Percentiles rank a stretch among this genome's conserved stretches.
These are phyloP conservation scores for Phytophthora podocarpi DNA, from an alignment of 352 stramenopile genomes.

Conservation along the genomic window DNA sequence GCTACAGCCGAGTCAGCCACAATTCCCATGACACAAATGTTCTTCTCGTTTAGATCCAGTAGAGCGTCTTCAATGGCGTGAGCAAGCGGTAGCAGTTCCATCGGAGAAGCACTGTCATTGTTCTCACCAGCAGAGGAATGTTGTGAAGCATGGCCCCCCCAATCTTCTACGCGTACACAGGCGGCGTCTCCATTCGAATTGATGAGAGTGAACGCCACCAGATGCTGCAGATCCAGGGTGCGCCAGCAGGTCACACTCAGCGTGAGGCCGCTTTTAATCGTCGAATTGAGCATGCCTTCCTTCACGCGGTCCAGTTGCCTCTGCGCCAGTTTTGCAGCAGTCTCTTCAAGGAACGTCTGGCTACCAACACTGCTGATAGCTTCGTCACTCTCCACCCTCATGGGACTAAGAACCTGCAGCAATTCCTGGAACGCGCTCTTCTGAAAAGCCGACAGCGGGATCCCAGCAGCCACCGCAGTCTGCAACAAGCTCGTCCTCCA, in stretches of 20 bases:
- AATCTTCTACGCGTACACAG: conserved; percentile 67
- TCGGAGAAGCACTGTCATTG: conserved; percentile 13
- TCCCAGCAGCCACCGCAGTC: conserved; percentile 37
- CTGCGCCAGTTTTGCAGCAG: conserved; percentile 37
- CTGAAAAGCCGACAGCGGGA: conserved; percentile 47
- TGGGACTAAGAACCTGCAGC: conserved; percentile 34
- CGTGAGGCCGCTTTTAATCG: conserved; percentile 79
- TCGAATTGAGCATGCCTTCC: conserved; percentile 83
- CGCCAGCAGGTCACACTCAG: conserved; percentile 76
- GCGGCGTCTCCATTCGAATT: conserved; percentile 82
- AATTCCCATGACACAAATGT: conserved; percentile 77
- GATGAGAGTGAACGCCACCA: conserved; percentile 78
- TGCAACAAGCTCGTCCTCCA: conserved; percentile 41
- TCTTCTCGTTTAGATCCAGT: conserved; percentile 47
- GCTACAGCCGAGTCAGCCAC: conserved; percentile 70
- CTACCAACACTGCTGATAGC: conserved; percentile 33
- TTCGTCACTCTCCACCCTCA: background rate
- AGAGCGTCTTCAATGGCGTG: conserved; percentile 68
- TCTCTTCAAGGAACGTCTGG: conserved; percentile 45
- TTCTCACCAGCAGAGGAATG: conserved; percentile 25
- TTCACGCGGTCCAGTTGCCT: conserved; percentile 80
- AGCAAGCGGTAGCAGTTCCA: conserved; percentile 29
- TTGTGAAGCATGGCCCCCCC: conserved; percentile 34
- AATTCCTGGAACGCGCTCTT: conserved; percentile 52
- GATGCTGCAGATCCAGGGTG: conserved; percentile 63